These are phyloP conservation scores for Trypethelium eluteriae DNA, from an alignment of 495 filamentous ascomycete genomes.

Conservation along the genomic window DNA sequence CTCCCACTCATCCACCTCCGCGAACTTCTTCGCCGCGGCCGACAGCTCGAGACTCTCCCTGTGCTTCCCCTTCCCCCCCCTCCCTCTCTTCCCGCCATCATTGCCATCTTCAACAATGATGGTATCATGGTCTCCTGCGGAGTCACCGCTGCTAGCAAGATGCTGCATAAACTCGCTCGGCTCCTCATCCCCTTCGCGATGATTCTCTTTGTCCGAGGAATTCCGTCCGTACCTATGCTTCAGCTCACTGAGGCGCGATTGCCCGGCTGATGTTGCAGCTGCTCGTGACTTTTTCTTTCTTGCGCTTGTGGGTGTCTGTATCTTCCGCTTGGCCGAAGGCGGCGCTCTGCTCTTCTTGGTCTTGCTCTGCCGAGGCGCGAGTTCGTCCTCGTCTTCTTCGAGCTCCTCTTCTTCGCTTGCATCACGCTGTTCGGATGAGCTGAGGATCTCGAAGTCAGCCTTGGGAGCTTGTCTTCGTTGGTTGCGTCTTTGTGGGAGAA, in stretches of 20 bases:
- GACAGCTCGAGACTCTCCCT: slow-evolving; percentile 35
- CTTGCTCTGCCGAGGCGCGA: slow-evolving; percentile 15
- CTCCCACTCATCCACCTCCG: slow-evolving; percentile 62
- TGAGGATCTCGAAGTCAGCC: slow-evolving; percentile 28
- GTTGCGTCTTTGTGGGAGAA: slow-evolving; percentile 29
- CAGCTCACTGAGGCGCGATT: background rate
- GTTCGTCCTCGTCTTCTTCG: slow-evolving; percentile 36
- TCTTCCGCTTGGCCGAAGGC: slow-evolving; percentile 20
- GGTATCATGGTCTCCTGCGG: slow-evolving; percentile 16
- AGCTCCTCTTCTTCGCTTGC: slow-evolving; percentile 20
- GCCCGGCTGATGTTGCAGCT: slow-evolving; percentile 3
- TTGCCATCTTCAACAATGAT: slow-evolving; percentile 22
- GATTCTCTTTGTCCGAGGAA: slow-evolving; percentile 13
- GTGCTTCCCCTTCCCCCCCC: slow-evolving; percentile 25
- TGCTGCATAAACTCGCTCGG: slow-evolving; percentile 10
- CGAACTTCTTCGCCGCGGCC: slow-evolving; percentile 49
- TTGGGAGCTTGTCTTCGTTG: slow-evolving; percentile 18
- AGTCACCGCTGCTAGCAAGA: slow-evolving; percentile 17
- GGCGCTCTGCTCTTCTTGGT: background rate
- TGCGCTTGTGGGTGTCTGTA: slow-evolving; percentile 33
- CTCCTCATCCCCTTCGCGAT: slow-evolving; percentile 30
- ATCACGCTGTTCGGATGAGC: slow-evolving; percentile 25
- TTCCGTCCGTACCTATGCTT: slow-evolving; percentile 9
- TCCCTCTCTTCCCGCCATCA: background rate
- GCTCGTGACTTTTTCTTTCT: slow-evolving; percentile 40